These are phyloP conservation scores for Kurtzmaniella quercitrusa DNA, from an alignment of 1,139 yeast species.

Conservation along the genomic window DNA sequence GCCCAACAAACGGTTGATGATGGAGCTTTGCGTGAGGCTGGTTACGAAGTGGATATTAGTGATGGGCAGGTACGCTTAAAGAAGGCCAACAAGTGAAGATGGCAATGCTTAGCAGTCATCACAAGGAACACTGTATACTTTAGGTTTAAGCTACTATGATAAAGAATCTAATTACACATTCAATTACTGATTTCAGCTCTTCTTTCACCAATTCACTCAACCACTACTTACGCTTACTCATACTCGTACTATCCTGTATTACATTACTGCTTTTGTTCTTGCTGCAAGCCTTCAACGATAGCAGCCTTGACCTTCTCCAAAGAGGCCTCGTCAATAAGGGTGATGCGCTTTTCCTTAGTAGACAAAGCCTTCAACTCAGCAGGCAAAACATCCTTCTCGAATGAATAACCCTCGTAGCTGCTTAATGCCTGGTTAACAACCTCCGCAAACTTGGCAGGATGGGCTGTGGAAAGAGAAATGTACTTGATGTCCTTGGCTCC, in stretches of 20 bases:
- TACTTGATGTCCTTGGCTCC: constrained; percentile 45
- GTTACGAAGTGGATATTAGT: constrained; percentile 33
- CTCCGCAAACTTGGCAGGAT: constrained; percentile 96
- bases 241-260: too few relatives aligned
- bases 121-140: too few relatives aligned
- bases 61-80: constrained; percentile 33
- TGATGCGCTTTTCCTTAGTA: constrained; percentile 70
- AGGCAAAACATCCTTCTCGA: constrained; percentile 85
- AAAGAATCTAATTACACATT: too few relatives aligned
- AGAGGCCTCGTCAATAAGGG: constrained; percentile 69
- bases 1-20: constrained; percentile 33
- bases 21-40: constrained; percentile 32
- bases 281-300: constrained; percentile 61
- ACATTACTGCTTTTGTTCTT: constrained; percentile 19
- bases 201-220: not conserved
- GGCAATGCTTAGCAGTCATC: too few relatives aligned
- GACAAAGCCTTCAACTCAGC: constrained; percentile 75
- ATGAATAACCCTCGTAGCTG: constrained; percentile 67
- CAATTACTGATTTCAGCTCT: too few relatives aligned
- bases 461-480: constrained; percentile 91
- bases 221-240: too few relatives aligned
- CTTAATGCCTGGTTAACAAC: constrained; percentile 83
- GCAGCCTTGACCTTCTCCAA: constrained; percentile 68
- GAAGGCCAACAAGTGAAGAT: constrained; percentile 1
- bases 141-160: too few relatives aligned